Evolutionary conservation across 2,329 filamentous ascomycete species (phyloP).

Genomic region (Botrytis fragariae): DNA sequence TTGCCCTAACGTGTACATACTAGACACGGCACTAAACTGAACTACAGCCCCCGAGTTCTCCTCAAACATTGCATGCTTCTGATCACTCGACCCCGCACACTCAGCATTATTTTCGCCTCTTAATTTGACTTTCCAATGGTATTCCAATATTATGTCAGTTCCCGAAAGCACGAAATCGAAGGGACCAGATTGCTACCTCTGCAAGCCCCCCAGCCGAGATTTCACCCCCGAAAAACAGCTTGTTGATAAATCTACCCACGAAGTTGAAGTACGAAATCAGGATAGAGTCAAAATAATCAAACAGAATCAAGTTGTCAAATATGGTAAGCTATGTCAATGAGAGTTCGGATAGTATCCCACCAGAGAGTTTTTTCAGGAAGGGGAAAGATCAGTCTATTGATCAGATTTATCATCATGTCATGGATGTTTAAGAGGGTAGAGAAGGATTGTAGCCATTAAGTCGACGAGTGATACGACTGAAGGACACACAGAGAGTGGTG

Average conservation of each 20-base stretch:
- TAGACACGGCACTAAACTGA: neutral
- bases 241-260: too few species aligned
- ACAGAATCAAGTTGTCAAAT: too few species aligned
- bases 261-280: too few species aligned
- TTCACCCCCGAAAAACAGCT: too few species aligned
- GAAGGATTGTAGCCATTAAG: neutral
- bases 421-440: rapidly evolving
- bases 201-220: too few species aligned
- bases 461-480: rapidly evolving
- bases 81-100: neutral
- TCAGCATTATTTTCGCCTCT: neutral
- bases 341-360: too few species aligned
- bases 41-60: neutral
- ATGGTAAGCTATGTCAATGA: neutral
- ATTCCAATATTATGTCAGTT: too few species aligned
- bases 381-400: neutral
- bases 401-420: neutral
- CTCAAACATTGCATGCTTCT: neutral
- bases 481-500: rapidly evolving
- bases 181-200: too few species aligned
- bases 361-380: neutral
- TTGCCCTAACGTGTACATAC: neutral
- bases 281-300: too few species aligned
- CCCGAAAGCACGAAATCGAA: too few species aligned
- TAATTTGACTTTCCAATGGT: too few species aligned